Percentiles rank a stretch among this genome's conserved stretches.
These are phyloP conservation scores for Spathaspora passalidarum DNA, from an alignment of 805 yeast species.

Conservation along the genomic window DNA sequence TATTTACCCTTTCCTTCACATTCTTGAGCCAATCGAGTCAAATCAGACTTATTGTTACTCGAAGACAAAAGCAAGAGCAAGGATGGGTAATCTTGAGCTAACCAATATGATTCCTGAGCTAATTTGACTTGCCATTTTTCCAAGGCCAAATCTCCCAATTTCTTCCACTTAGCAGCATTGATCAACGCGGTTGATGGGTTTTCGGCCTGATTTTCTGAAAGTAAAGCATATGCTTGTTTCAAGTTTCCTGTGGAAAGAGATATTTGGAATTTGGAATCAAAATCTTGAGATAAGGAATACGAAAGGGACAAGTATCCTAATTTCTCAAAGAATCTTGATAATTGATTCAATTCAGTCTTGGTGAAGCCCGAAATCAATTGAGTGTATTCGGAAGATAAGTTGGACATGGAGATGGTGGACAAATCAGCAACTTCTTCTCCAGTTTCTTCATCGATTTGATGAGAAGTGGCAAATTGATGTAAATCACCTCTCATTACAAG, in stretches of 20 bases:
- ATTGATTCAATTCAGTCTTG: constrained; percentile 65
- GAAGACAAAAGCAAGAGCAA: constrained; percentile 80
- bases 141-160: constrained; percentile 84
- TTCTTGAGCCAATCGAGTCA: constrained; percentile 58
- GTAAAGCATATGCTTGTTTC: constrained; percentile 59
- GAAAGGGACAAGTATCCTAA: constrained; percentile 88
- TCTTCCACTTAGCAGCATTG: constrained; percentile 70
- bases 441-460: constrained; percentile 32
- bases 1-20: constrained; percentile 77
- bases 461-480: constrained; percentile 50
- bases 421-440: constrained; percentile 38
- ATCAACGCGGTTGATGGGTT: constrained; percentile 46
- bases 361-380: constrained; percentile 55
- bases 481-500: constrained; percentile 92
- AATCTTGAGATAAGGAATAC: constrained; percentile 74
- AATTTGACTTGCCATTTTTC: constrained; percentile 72
- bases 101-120: constrained; percentile 76
- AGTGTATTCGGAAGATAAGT: constrained; percentile 50
- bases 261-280: constrained; percentile 88
- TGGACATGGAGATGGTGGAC: constrained; percentile 47
- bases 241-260: constrained; percentile 77
- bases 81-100: constrained; percentile 80
- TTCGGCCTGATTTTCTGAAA: constrained; percentile 30
- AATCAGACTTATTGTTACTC: constrained; percentile 62
- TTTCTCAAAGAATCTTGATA: constrained; percentile 90